Conservation (phyloP, 345 rosid species). For the Gossypium bickii region DNA sequence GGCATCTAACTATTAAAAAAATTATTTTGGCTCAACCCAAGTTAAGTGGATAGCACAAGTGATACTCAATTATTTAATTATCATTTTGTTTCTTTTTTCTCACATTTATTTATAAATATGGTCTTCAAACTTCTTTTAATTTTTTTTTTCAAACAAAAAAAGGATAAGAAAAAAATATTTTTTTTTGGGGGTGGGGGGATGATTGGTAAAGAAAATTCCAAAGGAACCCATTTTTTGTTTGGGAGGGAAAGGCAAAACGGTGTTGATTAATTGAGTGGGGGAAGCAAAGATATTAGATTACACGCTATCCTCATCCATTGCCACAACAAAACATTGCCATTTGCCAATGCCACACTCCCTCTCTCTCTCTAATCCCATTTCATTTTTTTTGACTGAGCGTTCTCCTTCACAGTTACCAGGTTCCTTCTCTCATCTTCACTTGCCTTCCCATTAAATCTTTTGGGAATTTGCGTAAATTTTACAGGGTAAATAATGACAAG, state of each 20-base stretch:
- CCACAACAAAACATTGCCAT: conserved; percentile 1
- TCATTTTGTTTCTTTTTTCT: too few species aligned
- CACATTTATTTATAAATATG: too few species aligned
- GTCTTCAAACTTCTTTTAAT: too few species aligned
- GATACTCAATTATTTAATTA: too few species aligned
- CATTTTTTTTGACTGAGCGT: background rate
- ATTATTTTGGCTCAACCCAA: too few species aligned
- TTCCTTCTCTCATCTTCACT: background rate
- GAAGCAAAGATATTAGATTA: background rate
- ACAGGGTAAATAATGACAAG: conserved; percentile 50
- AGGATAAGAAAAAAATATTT: too few species aligned
- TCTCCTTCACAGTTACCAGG: background rate
- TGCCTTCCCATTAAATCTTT: background rate
- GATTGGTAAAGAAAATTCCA: background rate
- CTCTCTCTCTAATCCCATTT: background rate
- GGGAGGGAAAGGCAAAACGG: conserved; percentile 2
- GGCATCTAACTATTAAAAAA: too few species aligned
- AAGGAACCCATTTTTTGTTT: background rate
- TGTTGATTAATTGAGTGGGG: background rate
- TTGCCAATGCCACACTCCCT: background rate
- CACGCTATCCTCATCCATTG: background rate
- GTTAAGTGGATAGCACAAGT: too few species aligned
- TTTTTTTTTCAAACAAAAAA: too few species aligned
- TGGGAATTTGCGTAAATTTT: conserved; percentile 9
- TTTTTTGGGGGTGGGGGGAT: too few species aligned